Evolutionary conservation across 306 rosid species (phyloP), one percentile per base, ranked within the genome.

Genomic region (Lupinus albus): DNA sequence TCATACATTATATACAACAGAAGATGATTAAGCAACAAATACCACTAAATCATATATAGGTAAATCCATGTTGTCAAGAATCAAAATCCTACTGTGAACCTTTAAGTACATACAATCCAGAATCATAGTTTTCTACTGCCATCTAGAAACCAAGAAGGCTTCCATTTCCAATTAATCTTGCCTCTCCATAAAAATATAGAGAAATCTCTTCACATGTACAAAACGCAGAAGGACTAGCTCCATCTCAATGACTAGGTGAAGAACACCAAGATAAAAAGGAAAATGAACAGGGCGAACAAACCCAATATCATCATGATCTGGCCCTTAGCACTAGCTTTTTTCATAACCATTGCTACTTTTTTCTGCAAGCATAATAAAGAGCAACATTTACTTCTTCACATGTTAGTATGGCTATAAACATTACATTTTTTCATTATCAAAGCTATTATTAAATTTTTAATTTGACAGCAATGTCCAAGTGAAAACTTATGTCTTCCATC

Each of bases 311-410:
- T 83, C 97, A 87, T 87, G 14, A 82, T 49, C 84, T 89, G 96
- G 57, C 96, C 98, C 74, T 87, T 92, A 3, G 80, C 82, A 61
- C 95, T 80, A 35, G 98, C 95, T 80, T 89, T 92, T 87, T 89
- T 92, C 95, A 92, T 89, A 15, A 92, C 91, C 80, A 85, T 81
- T 33, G 82, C 95, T 58, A 92, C 93, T 52, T 86, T 92, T 86
- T 89, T 92, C 98, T 92, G 91, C 80, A 86, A 70, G 64, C 49
- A 65, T n/a, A 62, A 64, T 6, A 3, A 54, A 64, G 38, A 65
- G 61, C 66, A 49, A 48, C 55, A 49, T 55, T 61, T 17, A 78
- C 59, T 56, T 66, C 79, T 54, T 64, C 66, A 17, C 48, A 42
- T 30, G 2, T n/a, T 25, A 8, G 42, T 16, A 60, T 60, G 56